Evolutionary conservation across 2,329 filamentous ascomycete genomes (phyloP).

Genomic region (Byssothecium circinans): DNA sequence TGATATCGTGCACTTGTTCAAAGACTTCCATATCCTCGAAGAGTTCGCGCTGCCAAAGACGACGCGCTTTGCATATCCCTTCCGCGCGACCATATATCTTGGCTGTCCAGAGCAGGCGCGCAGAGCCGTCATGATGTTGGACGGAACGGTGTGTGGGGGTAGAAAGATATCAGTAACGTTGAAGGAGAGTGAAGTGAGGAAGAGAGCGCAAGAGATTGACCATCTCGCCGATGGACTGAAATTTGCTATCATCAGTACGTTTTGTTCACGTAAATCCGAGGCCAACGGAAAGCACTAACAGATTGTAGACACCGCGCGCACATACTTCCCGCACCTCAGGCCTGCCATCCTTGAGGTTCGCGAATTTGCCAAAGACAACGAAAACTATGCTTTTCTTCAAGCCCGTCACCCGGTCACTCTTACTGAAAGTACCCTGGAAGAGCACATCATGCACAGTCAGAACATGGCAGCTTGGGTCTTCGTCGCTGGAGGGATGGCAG

Average conservation of each 20-base stretch:
- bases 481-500: conserved; percentile 7
- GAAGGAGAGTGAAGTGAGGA: conserved; percentile 4
- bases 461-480: conserved; percentile 12
- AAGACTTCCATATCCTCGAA: conserved; percentile 9
- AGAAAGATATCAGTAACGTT: conserved; percentile 7
- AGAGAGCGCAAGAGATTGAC: conserved; percentile 6
- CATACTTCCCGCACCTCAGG: conserved; percentile 9
- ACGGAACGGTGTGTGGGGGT: conserved; percentile 5
- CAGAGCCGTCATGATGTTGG: conserved; percentile 9
- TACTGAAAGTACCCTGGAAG: background rate
- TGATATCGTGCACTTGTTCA: conserved; percentile 12
- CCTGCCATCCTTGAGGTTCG: conserved; percentile 13
- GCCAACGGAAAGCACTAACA: background rate
- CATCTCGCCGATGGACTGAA: conserved; percentile 16
- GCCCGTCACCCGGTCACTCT: conserved; percentile 8
- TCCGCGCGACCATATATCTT: conserved; percentile 12
- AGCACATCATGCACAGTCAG: background rate
- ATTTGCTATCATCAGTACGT: conserved; percentile 16
- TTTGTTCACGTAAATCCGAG: background rate
- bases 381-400: conserved; percentile 15
- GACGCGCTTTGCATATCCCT: conserved; percentile 10
- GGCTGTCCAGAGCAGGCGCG: conserved; percentile 6
- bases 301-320: conserved; percentile 11
- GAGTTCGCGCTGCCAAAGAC: conserved; percentile 10
- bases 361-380: conserved; percentile 6